phyloP scores from a whole-genome alignment of 441 rosid genomes.

The Bruguiera hainesii region DNA sequence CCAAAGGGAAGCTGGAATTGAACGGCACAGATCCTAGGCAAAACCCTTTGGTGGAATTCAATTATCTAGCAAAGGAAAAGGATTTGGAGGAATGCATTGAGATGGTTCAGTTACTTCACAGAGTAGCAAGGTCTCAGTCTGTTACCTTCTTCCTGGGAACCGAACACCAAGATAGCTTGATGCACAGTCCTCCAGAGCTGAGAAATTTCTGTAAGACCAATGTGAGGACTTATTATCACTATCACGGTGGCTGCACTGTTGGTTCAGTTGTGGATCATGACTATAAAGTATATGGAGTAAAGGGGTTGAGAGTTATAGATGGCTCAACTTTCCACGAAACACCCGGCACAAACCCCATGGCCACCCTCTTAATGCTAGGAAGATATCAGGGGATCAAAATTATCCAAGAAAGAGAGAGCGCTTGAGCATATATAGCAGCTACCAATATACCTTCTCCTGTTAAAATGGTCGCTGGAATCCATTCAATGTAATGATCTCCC shows the following conservation, averaged over 20 bases:
- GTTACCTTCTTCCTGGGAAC: constrained; percentile 44
- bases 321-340: constrained; percentile 67
- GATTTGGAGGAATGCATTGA: not conserved
- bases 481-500: not conserved
- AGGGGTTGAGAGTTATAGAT: constrained; percentile 55
- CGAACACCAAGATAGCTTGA: constrained; percentile 30
- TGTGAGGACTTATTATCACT: constrained; percentile 64
- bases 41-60: constrained; percentile 6
- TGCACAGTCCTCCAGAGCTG: constrained; percentile 32
- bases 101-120: constrained; percentile 7
- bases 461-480: not conserved
- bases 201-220: constrained; percentile 53
- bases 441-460: constrained; percentile 4
- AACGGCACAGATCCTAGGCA: not conserved
- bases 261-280: constrained; percentile 60
- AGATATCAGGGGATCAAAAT: constrained; percentile 69
- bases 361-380: constrained; percentile 68
- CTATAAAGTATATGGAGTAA: constrained; percentile 45
- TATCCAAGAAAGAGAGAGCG: constrained; percentile 29
- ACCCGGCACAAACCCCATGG: constrained; percentile 86
- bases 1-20: constrained; percentile 3
- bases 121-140: constrained; percentile 52
- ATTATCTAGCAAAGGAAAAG: constrained; percentile 3
- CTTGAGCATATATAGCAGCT: not conserved
- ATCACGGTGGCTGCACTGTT: constrained; percentile 60